Percentiles rank a stretch among this genome's conserved stretches.
These are phyloP conservation scores for Flueggea neowawraea DNA, from an alignment of 441 rosid genomes.

Conservation along the genomic window DNA sequence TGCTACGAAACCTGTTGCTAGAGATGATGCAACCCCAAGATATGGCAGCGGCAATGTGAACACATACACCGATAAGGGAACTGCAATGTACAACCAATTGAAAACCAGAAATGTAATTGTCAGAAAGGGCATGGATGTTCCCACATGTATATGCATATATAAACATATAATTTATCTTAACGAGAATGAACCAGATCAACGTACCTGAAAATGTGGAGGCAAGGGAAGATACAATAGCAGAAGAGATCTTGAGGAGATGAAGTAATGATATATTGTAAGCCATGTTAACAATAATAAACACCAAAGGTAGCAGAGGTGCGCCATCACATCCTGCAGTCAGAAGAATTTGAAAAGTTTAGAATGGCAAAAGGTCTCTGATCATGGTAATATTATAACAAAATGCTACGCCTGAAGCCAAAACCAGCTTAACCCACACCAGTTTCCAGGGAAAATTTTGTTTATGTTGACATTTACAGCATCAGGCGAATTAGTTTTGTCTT, in stretches of 20 bases:
- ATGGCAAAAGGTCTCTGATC: neutral
- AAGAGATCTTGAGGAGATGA: slow-evolving; percentile 89
- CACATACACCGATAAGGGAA: slow-evolving; percentile 68
- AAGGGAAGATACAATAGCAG: slow-evolving; percentile 85
- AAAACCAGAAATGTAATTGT: neutral
- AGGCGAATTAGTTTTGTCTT: no score
- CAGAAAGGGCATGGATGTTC: neutral
- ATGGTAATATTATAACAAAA: neutral
- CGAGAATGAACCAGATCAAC: neutral
- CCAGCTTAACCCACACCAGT: no score
- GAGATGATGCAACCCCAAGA: slow-evolving; percentile 75
- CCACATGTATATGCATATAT: no score
- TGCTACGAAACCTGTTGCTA: slow-evolving; percentile 77
- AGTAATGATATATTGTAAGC: slow-evolving; percentile 83
- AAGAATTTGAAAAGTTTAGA: neutral
- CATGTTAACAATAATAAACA: slow-evolving; percentile 83
- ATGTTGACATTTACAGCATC: no score
- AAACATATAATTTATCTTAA: no score
- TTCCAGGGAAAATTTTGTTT: no score
- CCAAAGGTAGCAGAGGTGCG: slow-evolving; percentile 82
- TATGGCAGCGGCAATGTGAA: slow-evolving; percentile 91
- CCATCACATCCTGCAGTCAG: slow-evolving; percentile 78
- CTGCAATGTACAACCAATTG: slow-evolving; percentile 32
- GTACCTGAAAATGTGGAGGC: slow-evolving; percentile 92
- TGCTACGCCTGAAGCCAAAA: no score